These are phyloP conservation scores for Epichloe festucae DNA, from an alignment of 2,329 filamentous ascomycete genomes.

Conservation along the genomic window DNA sequence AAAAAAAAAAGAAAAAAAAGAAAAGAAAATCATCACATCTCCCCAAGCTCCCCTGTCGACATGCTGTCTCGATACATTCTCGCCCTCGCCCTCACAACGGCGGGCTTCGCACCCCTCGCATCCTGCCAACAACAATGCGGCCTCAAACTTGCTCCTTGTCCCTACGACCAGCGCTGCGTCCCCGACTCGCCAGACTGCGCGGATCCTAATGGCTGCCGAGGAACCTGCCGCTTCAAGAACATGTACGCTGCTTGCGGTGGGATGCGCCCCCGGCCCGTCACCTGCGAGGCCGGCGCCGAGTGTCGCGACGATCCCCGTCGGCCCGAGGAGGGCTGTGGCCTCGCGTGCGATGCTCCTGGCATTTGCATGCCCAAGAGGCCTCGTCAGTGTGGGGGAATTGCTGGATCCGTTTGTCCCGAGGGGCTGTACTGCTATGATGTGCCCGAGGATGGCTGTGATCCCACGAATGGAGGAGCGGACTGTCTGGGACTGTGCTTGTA, in stretches of 20 bases:
- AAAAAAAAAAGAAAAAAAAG: background rate
- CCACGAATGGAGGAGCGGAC: slow-evolving; percentile 15
- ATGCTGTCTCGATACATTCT: slow-evolving; percentile 15
- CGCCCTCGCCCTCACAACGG: slow-evolving; percentile 8
- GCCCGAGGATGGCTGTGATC: slow-evolving; percentile 16
- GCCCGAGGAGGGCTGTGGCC: slow-evolving; percentile 15
- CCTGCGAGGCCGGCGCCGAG: slow-evolving; percentile 13
- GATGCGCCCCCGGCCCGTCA: slow-evolving; percentile 10
- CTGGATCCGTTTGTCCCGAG: slow-evolving; percentile 14
- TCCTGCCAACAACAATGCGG: slow-evolving; percentile 13
- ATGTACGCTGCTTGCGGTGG: slow-evolving; percentile 22
- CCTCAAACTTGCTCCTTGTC: slow-evolving; percentile 17
- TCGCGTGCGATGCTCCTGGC: slow-evolving; percentile 22
- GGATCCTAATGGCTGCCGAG: slow-evolving; percentile 15
- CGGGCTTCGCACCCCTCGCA: slow-evolving; percentile 8
- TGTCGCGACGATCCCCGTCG: slow-evolving; percentile 23
- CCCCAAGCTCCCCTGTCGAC: background rate
- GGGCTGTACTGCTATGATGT: slow-evolving; percentile 18
- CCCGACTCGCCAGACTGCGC: slow-evolving; percentile 12
- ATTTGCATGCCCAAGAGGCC: slow-evolving; percentile 18
- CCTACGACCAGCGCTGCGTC: slow-evolving; percentile 13
- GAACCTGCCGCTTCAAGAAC: slow-evolving; percentile 18
- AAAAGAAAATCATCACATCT: background rate
- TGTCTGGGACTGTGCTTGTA: slow-evolving; percentile 21
- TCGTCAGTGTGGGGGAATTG: slow-evolving; percentile 16